Base-by-base conservation (phyloP, 306 rosid species). In the Fragaria vesca region DNA sequence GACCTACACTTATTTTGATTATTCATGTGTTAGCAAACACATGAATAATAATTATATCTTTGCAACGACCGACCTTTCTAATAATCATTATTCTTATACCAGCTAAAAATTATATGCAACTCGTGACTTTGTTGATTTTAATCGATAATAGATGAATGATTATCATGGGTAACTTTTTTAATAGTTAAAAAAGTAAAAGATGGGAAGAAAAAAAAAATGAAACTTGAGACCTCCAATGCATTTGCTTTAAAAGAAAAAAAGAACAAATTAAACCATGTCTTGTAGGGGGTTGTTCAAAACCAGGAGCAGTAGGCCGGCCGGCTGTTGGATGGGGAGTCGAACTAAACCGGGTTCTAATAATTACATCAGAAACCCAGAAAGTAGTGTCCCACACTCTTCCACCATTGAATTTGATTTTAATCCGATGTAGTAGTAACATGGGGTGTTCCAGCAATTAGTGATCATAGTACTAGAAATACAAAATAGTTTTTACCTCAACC, bases 361-460 rank as follows among this genome's bases (percentile, higher is more conserved):
- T 47, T 50, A 80, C 79, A 78, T 80, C 87, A 76, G 36, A 51
- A 4, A 21, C 24, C 3, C 87, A 72, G 46, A 52, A 4, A 24
- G 17, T 38, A 21, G 69, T 76, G 79, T 0, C 88, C 91, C 86
- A 80, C 85, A 21, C 54, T 76, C 78, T 0, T 87, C 91, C 86
- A 80, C 85, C 75, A 81, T 76, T 32, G 36, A 65, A 24, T 28
- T 80, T 83, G 81, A 83, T 88, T 21, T 86, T 5, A 30, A 30
- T 63, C 83, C 81, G 86, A 83, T 82, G 81, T 38, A 83, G 91
- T 81, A 86, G 87, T 88, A 89, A 89, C 90, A 89, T 88, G 91
- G 89, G 83, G 72, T 89, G 91, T 86, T 86, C 82, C 20, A 61
- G 67, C 40, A 61, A 61, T 28, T 28, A 12, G 67, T 28, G 67